Base-by-base conservation (phyloP, 1,284 basidiomycete species). In the Neotropicomus parvogracilis region DNA sequence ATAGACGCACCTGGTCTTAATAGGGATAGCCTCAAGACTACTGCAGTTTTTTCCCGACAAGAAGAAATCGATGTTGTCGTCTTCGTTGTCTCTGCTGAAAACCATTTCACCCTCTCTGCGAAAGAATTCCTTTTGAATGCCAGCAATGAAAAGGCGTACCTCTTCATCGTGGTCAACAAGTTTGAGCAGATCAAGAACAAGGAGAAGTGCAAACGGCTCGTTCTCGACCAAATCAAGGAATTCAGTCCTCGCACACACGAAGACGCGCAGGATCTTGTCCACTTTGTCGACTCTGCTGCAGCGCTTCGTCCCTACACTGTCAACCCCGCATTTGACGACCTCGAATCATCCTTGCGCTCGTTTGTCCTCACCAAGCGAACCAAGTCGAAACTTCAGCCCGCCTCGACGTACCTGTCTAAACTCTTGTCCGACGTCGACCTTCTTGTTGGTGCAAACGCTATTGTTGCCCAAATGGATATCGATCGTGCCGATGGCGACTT, bases 131-230 rank as follows among this genome's bases (percentile, higher is more conserved):
- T 99, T 37, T 82, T 77, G 75, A 93, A 85, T 59, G 95, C 97
- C 1, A 90, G 88, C 69, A 89, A 94, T 63, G 97, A 99, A 73
- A 99, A 99, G 75, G 93, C 95, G 0, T 97, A 97, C 67, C 76
- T 99, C 32, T 99, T 99, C 74, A 90, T 99, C 62, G 97, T 99
- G 40, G 95, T 99, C 65, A 99, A 99, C 80, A 95, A 97, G 70
- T 99, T 87, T 66, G 94, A 94, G 63, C 88, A 91, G 65, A 97
- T 99, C 70, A 81, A 83, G 63, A 91, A 98, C 78, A 97, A 98
- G 75, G 89, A 89, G 42, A 91, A 93, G 70, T 99, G 95, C 71
- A 82, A 84, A 60, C 80, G 89, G 40, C 72, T 88, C 19, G 91
- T 99, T 39, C 80, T 97, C 40, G 94, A 99, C 53, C 95, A 99